Evolutionary conservation across 2,329 filamentous ascomycete genomes (phyloP).

Genomic region (Didymella glomerata): DNA sequence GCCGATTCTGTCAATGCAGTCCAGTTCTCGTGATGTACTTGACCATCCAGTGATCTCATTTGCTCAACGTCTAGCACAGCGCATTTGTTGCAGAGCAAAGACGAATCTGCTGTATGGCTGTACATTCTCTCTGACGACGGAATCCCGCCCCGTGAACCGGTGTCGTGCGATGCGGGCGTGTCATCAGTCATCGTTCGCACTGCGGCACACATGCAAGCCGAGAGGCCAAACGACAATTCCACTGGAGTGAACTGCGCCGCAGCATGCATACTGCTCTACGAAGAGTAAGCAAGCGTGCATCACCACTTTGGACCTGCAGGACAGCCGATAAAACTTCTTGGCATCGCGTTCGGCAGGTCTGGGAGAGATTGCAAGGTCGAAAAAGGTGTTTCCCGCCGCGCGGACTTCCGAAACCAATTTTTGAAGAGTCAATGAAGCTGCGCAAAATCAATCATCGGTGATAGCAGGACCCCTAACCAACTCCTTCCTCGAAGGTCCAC

Average conservation of each 20-base stretch:
- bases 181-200: conserved; percentile 8
- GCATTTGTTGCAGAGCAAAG: conserved; percentile 19
- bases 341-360: not conserved
- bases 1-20: conserved; percentile 5
- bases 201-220: not conserved
- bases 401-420: not conserved
- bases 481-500: conserved; percentile 4
- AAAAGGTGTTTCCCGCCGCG: not conserved
- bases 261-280: conserved; percentile 9
- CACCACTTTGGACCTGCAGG: conserved; percentile 1
- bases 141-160: not conserved
- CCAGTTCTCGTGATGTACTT: conserved; percentile 14
- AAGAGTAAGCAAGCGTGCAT: conserved; percentile 7
- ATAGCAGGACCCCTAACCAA: conserved; percentile 17
- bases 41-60: conserved; percentile 22
- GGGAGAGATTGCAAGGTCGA: not conserved
- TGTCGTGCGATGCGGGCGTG: not conserved
- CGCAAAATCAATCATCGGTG: conserved; percentile 6
- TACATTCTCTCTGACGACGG: not conserved
- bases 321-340: not conserved
- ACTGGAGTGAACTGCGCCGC: conserved; percentile 1
- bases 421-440: not conserved
- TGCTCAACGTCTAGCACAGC: conserved; percentile 11
- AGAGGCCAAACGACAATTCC: not conserved
- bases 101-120: not conserved